A percentile compares a stretch with the other conserved stretches of the same genome.
Evolutionary conservation across 2,329 filamentous ascomycete genomes (phyloP).

Genomic region (Uncinocarpus reesii): DNA sequence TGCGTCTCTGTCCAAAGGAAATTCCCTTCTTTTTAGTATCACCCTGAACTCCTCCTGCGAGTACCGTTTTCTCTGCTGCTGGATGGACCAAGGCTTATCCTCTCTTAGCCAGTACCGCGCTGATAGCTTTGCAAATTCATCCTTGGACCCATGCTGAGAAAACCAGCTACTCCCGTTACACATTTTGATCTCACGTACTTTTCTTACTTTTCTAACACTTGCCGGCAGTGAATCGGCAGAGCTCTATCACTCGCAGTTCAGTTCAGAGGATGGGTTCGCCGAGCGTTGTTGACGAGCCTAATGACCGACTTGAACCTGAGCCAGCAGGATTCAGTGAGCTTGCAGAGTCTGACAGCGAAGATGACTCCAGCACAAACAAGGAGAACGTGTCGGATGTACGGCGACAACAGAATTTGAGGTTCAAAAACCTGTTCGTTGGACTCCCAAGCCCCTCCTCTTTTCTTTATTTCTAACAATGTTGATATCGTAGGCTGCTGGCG

Average conservation of each 20-base stretch:
- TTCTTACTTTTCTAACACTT: background rate
- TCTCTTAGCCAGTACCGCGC: background rate
- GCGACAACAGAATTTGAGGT: constrained; percentile 42
- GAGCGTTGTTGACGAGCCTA: background rate
- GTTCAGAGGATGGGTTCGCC: background rate
- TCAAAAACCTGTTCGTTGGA: constrained; percentile 38
- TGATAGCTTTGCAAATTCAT: background rate
- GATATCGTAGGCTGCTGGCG: constrained; percentile 28
- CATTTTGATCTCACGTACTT: background rate
- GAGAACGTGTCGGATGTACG: constrained; percentile 36
- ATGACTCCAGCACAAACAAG: constrained; percentile 17
- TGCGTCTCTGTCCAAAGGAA: background rate
- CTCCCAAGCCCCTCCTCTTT: background rate
- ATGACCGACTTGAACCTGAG: background rate
- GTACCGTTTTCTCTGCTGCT: background rate
- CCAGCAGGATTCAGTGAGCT: background rate
- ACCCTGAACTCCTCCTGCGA: background rate
- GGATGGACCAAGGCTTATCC: background rate
- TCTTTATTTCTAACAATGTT: constrained; percentile 8
- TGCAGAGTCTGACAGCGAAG: constrained; percentile 26
- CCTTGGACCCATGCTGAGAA: background rate
- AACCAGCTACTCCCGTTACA: background rate
- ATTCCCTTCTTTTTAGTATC: background rate
- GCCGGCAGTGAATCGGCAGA: background rate
- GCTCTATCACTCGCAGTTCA: background rate